These are phyloP conservation scores for Umbelopsis sp. DNA, from an alignment of 192 early-diverging fungal species.

Conservation along the genomic window DNA sequence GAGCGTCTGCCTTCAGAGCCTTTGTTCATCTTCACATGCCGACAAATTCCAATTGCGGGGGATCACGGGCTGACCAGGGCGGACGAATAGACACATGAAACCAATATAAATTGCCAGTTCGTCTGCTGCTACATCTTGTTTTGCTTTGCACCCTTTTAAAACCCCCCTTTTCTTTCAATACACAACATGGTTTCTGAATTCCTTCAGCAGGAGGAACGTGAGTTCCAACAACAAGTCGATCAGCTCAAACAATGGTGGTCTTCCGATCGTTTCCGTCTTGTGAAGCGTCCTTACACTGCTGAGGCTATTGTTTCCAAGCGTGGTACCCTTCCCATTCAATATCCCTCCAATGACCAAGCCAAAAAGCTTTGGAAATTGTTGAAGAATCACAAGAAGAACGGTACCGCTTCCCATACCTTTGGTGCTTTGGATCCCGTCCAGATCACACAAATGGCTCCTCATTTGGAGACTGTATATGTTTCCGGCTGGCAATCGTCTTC, in stretches of 20 bases:
- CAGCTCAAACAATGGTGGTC: constrained; percentile 90
- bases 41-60: constrained; percentile 9
- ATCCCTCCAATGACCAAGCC: constrained; percentile 84
- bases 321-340: constrained; percentile 73
- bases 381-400: constrained; percentile 72
- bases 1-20: background rate
- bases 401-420: constrained; percentile 90
- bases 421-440: constrained; percentile 95
- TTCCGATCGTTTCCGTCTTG: constrained; percentile 77
- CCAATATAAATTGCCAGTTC: background rate
- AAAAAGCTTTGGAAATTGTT: constrained; percentile 93
- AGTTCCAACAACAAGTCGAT: constrained; percentile 79
- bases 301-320: constrained; percentile 89
- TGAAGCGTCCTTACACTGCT: constrained; percentile 85
- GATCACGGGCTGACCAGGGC: constrained; percentile 9
- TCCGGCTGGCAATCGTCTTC: constrained; percentile 99
- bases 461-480: constrained; percentile 96
- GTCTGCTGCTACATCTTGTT: background rate
- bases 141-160: background rate
- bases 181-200: constrained; percentile 43
- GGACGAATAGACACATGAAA: constrained; percentile 1
- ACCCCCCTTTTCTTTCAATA: background rate
- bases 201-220: constrained; percentile 66
- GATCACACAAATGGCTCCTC: constrained; percentile 94
- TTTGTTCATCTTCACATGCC: constrained; percentile 22